Percentiles rank a stretch among this genome's conserved stretches.
Conservation (phyloP, 495 filamentous ascomycete genomes). For the Hyaloscypha hepaticicola region DNA sequence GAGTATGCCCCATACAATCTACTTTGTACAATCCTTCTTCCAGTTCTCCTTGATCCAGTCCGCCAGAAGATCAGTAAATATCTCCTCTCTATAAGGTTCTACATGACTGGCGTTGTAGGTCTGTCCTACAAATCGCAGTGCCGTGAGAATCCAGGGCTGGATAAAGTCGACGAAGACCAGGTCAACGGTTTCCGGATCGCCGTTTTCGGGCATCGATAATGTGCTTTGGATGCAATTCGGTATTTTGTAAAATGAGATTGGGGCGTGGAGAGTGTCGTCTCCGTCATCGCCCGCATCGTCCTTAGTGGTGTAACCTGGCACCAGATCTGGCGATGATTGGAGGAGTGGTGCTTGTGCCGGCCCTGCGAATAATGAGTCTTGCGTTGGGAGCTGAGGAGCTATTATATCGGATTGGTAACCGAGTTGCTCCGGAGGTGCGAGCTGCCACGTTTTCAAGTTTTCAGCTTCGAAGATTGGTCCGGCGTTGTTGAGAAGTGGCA, state of each 20-base stretch:
- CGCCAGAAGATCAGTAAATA: constrained; percentile 71
- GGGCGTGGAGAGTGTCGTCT: constrained; percentile 83
- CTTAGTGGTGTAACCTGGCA: constrained; percentile 83
- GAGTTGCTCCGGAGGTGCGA: constrained; percentile 31
- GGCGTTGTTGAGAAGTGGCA: constrained; percentile 67
- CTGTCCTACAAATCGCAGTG: constrained; percentile 64
- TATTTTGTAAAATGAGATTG: constrained; percentile 69
- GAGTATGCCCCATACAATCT: constrained; percentile 8
- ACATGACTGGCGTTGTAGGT: constrained; percentile 60
- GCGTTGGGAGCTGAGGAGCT: constrained; percentile 5
- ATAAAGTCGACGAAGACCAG: constrained; percentile 92
- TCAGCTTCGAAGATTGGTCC: constrained; percentile 26
- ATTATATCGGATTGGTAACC: constrained; percentile 18
- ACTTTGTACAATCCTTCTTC: constrained; percentile 49
- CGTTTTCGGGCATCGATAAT: constrained; percentile 49
- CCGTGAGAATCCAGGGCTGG: constrained; percentile 71
- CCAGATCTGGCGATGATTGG: constrained; percentile 39
- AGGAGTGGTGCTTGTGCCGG: constrained; percentile 20
- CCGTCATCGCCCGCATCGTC: constrained; percentile 86
- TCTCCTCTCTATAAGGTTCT: constrained; percentile 62
- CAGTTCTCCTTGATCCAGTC: constrained; percentile 81
- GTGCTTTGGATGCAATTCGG: constrained; percentile 79
- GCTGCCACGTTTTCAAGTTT: constrained; percentile 13
- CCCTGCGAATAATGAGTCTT: background rate
- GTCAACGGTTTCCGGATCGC: constrained; percentile 70